Base-by-base conservation (phyloP, 2,329 filamentous ascomycete genomes). In the Botrytis medusae region DNA sequence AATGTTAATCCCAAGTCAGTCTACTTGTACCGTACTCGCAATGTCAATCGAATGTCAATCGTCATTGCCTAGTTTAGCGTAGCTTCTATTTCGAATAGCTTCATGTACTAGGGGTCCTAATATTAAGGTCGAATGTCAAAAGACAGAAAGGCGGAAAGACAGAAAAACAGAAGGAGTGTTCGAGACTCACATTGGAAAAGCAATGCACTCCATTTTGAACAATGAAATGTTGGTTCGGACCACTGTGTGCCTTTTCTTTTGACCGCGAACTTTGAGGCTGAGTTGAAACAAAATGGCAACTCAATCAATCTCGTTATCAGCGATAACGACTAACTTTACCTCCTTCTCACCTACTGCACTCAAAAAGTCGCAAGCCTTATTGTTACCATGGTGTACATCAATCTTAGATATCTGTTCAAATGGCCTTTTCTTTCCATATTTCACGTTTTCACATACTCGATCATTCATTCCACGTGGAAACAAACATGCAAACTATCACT, bases 51-150 rank as follows among this genome's bases (percentile, higher is more conserved):
- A 54, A 29, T 54, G 51, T 29, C 51, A 40, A 54, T 22, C 46
- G 64, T 54, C 64, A 68, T 68, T 40, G 18, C 34, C 64, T 68
- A 54, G 34, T 68, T 68, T 51, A 51, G 46, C 64, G 64, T 54
- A 34, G 20, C 34, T 54, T 40, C 16, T 16, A 8, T 68, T 8
- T 54, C 3, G 64, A 68, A 68, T 68, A 68, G 64, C 64, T 68
- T 68, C 64, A 54, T 54, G 16, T n/a, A 29, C 46, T 54, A 34
- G 20, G 37, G 46, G 25, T 25, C 40, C 25, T 68, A 42, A 40
- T 8, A 40, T 29, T 2, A 54, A 68, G n/a, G 25, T 29, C 64
- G 20, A 42, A n/a, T 40, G 37, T 40, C 8, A 10, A 37, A 25
- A 54, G 51, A 37, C 37, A 37, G 37, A 9, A 37, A 37, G 34